A percentile compares a stretch with the other conserved stretches of the same genome.
These are phyloP conservation scores for Pseudozyma hubeiensis DNA, from an alignment of 1,284 basidiomycete species.

Conservation along the genomic window DNA sequence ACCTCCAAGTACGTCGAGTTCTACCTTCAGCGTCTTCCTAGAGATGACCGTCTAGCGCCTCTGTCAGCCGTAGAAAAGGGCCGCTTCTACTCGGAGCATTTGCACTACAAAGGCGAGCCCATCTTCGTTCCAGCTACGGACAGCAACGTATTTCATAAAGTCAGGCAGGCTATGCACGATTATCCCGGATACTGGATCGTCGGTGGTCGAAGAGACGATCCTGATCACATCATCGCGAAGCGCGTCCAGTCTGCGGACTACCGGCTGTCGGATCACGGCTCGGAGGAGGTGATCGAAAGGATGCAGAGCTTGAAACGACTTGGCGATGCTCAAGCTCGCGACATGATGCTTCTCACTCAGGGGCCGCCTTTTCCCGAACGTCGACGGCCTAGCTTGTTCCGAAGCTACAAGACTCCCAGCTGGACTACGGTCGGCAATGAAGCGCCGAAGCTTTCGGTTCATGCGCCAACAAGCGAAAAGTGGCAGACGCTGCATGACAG, in stretches of 20 bases:
- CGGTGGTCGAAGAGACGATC: background rate
- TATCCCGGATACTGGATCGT: conserved; percentile 9
- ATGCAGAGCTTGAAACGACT: background rate
- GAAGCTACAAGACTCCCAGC: background rate
- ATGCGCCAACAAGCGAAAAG: background rate
- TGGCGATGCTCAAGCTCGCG: background rate
- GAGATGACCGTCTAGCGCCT: background rate
- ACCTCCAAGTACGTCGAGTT: background rate
- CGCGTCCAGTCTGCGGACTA: background rate
- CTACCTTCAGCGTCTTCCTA: background rate
- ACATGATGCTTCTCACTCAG: background rate
- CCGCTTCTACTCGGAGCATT: background rate
- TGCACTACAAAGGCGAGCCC: conserved; percentile 7
- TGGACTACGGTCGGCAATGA: background rate
- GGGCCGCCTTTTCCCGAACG: conserved; percentile 7
- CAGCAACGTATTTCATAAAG: background rate
- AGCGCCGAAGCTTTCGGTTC: background rate
- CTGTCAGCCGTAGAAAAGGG: background rate
- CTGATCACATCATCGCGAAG: background rate
- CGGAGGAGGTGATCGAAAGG: background rate
- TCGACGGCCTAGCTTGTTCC: background rate
- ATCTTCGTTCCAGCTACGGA: conserved; percentile 5
- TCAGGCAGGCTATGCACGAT: conserved; percentile 1
- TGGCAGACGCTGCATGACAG: conserved; percentile 1
- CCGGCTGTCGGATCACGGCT: background rate